Base-by-base conservation (phyloP, 2,329 filamentous ascomycete species). In the Fusarium algeriense region DNA sequence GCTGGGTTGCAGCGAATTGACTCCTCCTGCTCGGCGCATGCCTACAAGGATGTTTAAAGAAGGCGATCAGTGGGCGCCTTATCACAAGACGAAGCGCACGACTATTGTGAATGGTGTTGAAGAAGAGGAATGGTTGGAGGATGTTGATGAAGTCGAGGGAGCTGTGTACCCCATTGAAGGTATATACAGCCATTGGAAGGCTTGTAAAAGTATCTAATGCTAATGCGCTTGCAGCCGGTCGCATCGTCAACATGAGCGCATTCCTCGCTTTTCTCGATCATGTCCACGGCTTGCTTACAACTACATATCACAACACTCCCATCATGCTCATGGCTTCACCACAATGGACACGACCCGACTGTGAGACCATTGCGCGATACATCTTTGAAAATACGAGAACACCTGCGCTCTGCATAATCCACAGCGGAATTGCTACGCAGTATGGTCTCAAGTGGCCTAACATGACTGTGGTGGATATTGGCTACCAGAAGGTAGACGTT, bases 371-470 rank as follows among this genome's bases (percentile, higher is more conserved):
- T 73, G 93, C 95, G 17, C 93, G 96, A 70, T 99, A 97, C 84
- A 90, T 98, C 71, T 99, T 99, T 77, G 96, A 99, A 82, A 97
- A 96, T 82, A 97, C 97, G 79, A 96, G 95, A 83, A 96, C 94
- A 1, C 96, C 96, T 0, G 94, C 93, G 0, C 92, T 99, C 55
- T 95, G 92, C 75, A 87, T 98, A 69, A 92, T 99, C 84, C 93
- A 98, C 81, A 92, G 94, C 74, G 95, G 93, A 6, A 83, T 97
- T 49, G 95, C 96, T 30, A 92, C 94, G 2, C 91, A 96, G 61
- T 98, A 97, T 78, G 95, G 94, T 14, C 87, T 94, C 34, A 89
- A 89, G 79, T 87, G 86, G 84, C 87, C 91, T 35, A 94, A 89
- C 74, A 91, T 96, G 76, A 96, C 94, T 0, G 89, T 99, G 23